A percentile compares a stretch with the other conserved stretches of the same genome.
Evolutionary conservation across 495 filamentous ascomycete genomes (phyloP).

Genomic region (Penicillium salamii): DNA sequence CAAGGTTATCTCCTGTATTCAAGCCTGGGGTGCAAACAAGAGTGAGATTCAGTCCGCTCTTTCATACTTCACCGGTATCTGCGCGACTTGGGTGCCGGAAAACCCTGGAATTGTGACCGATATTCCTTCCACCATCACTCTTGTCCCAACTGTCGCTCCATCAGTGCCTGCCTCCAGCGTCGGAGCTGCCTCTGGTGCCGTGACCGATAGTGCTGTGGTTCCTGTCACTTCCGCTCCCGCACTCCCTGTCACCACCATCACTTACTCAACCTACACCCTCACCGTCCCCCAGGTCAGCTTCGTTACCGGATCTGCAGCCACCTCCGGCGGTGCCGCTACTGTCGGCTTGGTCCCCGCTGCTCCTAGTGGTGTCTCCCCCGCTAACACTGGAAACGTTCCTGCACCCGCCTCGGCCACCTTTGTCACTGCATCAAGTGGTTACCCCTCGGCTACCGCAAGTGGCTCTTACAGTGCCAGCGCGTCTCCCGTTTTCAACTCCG

Average conservation of each 20-base stretch:
- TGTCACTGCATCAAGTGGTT: slow-evolving; percentile 4
- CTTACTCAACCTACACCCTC: slow-evolving; percentile 58
- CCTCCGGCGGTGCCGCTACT: slow-evolving; percentile 50
- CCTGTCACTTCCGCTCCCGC: slow-evolving; percentile 36
- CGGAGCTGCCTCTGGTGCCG: slow-evolving; percentile 11
- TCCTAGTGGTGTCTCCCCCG: slow-evolving; percentile 17
- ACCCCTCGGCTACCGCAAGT: slow-evolving; percentile 12
- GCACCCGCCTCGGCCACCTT: slow-evolving; percentile 13
- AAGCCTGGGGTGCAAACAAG: slow-evolving; percentile 66
- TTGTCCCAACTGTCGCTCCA: slow-evolving; percentile 40
- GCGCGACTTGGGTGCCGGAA: slow-evolving; percentile 64
- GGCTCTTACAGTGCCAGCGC: slow-evolving; percentile 2
- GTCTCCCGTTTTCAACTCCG: slow-evolving; percentile 20
- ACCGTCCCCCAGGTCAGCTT: slow-evolving; percentile 76
- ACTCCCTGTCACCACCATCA: slow-evolving; percentile 60
- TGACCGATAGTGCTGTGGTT: slow-evolving; percentile 13
- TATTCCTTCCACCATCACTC: slow-evolving; percentile 60
- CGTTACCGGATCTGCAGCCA: slow-evolving; percentile 51
- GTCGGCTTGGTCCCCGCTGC: slow-evolving; percentile 27
- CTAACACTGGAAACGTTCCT: slow-evolving; percentile 23
- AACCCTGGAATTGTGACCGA: slow-evolving; percentile 87
- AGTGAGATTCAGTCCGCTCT: slow-evolving; percentile 68
- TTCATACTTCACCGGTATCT: slow-evolving; percentile 88
- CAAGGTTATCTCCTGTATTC: slow-evolving; percentile 79
- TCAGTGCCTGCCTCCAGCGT: slow-evolving; percentile 20